Conservation (phyloP, 352 stramenopile species). For the Globisporangium spiculum region DNA sequence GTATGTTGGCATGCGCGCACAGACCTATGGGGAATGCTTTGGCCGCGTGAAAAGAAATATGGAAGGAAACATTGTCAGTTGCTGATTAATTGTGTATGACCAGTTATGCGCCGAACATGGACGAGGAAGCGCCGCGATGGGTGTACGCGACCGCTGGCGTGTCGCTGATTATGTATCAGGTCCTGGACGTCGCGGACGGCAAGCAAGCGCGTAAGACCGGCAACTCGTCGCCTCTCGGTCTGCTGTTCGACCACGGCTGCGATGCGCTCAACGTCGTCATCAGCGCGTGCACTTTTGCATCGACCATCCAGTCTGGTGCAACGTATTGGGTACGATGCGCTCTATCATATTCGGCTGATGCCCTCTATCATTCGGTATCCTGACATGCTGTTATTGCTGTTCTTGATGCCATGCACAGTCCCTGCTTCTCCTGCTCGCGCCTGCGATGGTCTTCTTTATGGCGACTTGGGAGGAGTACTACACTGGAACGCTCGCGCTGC, state of each 20-base stretch:
- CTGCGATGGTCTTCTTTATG: conserved; percentile 94
- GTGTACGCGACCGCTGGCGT: conserved; percentile 68
- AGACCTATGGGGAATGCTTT: neutral
- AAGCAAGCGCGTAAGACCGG: conserved; percentile 86
- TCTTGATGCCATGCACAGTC: conserved; percentile 41
- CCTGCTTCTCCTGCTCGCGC: conserved; percentile 62
- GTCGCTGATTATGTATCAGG: conserved; percentile 75
- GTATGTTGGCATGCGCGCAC: neutral
- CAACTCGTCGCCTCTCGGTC: conserved; percentile 81
- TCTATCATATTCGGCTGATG: conserved; percentile 21
- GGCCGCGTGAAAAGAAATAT: neutral
- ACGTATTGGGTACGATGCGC: conserved; percentile 59
- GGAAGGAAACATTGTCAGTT: neutral
- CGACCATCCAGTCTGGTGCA: conserved; percentile 82
- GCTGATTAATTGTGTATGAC: conserved; percentile 13
- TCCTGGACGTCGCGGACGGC: conserved; percentile 83
- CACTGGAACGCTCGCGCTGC: conserved; percentile 93
- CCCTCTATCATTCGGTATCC: no score
- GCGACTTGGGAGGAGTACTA: conserved; percentile 99
- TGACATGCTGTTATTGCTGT: conserved; percentile 9
- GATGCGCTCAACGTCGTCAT: conserved; percentile 84
- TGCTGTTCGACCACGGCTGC: conserved; percentile 86
- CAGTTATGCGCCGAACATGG: conserved; percentile 83
- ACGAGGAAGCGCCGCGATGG: conserved; percentile 66
- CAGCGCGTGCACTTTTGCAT: conserved; percentile 80